These are phyloP conservation scores for Entomortierella parvispora DNA, from an alignment of 192 early-diverging fungal species.

Conservation along the genomic window DNA sequence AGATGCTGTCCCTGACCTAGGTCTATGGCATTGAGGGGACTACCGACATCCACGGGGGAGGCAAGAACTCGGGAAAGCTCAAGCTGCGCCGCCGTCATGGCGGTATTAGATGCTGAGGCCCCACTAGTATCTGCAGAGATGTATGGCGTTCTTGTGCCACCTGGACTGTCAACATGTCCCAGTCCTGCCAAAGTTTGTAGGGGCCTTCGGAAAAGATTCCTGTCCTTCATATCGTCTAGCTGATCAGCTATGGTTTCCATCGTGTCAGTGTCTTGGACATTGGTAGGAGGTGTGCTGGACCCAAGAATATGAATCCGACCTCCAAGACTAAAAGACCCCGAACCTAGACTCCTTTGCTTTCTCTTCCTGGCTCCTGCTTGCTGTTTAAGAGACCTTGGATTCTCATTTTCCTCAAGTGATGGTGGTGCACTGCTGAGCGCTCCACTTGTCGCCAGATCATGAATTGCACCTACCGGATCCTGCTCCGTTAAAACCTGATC, in stretches of 20 bases:
- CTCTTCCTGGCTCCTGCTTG: slow-evolving; percentile 10
- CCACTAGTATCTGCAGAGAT: no score
- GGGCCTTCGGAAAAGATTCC: slow-evolving; percentile 12
- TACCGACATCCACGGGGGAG: slow-evolving; percentile 8
- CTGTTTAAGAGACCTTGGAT: slow-evolving; percentile 16
- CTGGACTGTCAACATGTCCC: slow-evolving; percentile 6
- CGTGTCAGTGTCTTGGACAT: no score
- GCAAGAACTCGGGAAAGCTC: slow-evolving; percentile 6
- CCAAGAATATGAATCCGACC: background rate
- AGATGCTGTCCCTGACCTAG: background rate
- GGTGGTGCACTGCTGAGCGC: background rate
- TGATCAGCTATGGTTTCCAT: no score
- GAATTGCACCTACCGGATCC: no score
- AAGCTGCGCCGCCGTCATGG: no score
- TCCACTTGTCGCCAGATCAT: background rate
- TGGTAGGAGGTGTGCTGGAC: background rate
- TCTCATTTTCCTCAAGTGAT: slow-evolving; percentile 12
- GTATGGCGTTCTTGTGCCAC: background rate
- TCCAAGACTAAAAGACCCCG: background rate
- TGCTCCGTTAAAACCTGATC: no score
- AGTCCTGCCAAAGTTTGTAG: slow-evolving; percentile 12
- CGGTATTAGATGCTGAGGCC: no score
- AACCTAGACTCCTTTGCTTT: slow-evolving; percentile 8
- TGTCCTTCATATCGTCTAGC: background rate
- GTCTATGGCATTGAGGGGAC: background rate